phyloP scores from a whole-genome alignment of 805 yeast species.

The Brettanomyces anomalus region DNA sequence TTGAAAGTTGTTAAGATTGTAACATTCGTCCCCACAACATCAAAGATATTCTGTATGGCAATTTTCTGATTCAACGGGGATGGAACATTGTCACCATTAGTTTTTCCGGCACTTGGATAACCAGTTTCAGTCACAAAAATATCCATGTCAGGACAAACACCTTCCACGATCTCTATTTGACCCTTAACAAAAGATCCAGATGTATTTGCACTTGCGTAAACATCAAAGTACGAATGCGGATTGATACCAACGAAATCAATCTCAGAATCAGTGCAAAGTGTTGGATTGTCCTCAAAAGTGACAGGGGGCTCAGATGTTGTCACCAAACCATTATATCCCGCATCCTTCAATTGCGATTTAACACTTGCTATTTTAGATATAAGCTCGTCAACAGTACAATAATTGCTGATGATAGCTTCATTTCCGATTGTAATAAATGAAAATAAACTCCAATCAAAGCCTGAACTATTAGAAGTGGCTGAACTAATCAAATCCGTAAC shows the following conservation, averaged over 20 bases:
- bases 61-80: conserved; percentile 55
- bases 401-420: conserved; percentile 69
- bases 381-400: conserved; percentile 52
- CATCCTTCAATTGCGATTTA: conserved; percentile 43
- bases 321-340: conserved; percentile 70
- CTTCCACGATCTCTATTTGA: conserved; percentile 48
- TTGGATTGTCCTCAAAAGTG: conserved; percentile 51
- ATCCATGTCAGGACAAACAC: conserved; percentile 41
- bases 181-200: conserved; percentile 66
- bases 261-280: conserved; percentile 57
- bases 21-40: conserved; percentile 46
- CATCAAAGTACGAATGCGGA: conserved; percentile 79
- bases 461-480: conserved; percentile 29
- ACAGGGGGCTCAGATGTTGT: conserved; percentile 92
- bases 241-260: conserved; percentile 83
- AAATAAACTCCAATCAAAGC: conserved; percentile 63
- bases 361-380: conserved; percentile 57
- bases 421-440: conserved; percentile 78
- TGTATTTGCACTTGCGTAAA: conserved; percentile 46
- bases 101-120: conserved; percentile 67
- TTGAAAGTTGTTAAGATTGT: conserved; percentile 74
- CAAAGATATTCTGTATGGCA: conserved; percentile 59
- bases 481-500: conserved; percentile 43
- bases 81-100: conserved; percentile 71
- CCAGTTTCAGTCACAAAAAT: conserved; percentile 81